Base-by-base conservation (phyloP, 768 basidiomycete genomes). In the Leccinellum albellum region DNA sequence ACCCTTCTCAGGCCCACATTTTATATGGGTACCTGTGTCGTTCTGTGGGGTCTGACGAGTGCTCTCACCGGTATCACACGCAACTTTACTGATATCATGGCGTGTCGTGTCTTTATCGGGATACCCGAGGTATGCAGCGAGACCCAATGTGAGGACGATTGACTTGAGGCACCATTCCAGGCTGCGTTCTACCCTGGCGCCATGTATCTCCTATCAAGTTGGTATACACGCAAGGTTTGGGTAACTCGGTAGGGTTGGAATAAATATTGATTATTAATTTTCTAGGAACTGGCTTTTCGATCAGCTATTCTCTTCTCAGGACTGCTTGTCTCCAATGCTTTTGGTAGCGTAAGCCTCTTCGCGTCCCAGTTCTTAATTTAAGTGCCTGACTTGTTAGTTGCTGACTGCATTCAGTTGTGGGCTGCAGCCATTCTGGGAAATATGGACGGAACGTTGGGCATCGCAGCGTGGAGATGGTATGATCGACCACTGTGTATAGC, bases 381-480 rank as follows among this genome's bases (percentile, higher is more conserved):
- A 4, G 28, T 50, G 23, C 24, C 17, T 46, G 9, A 48, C 20
- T 50, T 44, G 2, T 37, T 37, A 2, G 2, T 40, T 20, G n/a
- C 12, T 40, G n/a, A 15, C 24, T 10, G 3, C 6, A 1, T 17
- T 12, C 57, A 87, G 83, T 70, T 89, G 13, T 83, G 89, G 68
- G 88, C 87, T 33, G 88, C 88, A 21, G 88, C 84, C 10, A 85
- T 91, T 55, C 77, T 91, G 20, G 74, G 78, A 0, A 79, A 77
- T 47, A 86, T 90, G 87, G 80, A 91, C 54, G 87, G 85, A 2
- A 77, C 74, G 51, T 73, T 79, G 24, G 87, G 87, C 1, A 84
- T 87, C 49, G 69, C 83, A 31, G 87, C 83, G 23, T 91, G 88
- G 89, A 69, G 85, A 75, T 90, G 84, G 85, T 83, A 56, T 51